Conservation (phyloP, 2,329 filamentous ascomycete genomes). For the Fusarium hainanense region DNA sequence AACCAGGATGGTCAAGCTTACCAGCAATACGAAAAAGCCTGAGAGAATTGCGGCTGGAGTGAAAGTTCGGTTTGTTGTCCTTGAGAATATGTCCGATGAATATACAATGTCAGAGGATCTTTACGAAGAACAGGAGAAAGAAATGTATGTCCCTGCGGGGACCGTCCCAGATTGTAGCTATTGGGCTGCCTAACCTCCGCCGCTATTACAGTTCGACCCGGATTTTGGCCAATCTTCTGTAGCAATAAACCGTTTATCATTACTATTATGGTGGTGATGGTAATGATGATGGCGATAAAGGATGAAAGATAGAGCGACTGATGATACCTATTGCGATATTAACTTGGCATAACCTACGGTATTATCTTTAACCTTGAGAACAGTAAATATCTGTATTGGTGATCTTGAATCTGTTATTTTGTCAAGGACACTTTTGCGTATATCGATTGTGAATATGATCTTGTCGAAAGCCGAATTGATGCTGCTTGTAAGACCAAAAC, state of each 20-base stretch:
- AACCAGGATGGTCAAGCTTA: neutral
- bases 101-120: no score
- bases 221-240: no score
- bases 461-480: neutral
- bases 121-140: no score
- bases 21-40: neutral
- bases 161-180: no score
- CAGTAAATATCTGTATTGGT: neutral
- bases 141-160: no score
- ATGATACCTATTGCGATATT: rapidly evolving
- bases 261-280: no score
- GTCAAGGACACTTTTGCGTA: neutral
- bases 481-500: neutral
- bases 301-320: neutral
- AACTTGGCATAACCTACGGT: neutral
- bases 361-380: neutral
- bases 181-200: no score
- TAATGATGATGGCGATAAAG: no score
- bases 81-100: neutral
- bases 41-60: constrained; percentile 25
- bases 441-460: neutral
- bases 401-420: neutral
- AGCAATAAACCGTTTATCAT: no score
- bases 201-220: no score
- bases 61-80: constrained; percentile 20